These are phyloP conservation scores for Golubevia sp. DNA, from an alignment of 1,284 basidiomycete genomes.

Conservation along the genomic window DNA sequence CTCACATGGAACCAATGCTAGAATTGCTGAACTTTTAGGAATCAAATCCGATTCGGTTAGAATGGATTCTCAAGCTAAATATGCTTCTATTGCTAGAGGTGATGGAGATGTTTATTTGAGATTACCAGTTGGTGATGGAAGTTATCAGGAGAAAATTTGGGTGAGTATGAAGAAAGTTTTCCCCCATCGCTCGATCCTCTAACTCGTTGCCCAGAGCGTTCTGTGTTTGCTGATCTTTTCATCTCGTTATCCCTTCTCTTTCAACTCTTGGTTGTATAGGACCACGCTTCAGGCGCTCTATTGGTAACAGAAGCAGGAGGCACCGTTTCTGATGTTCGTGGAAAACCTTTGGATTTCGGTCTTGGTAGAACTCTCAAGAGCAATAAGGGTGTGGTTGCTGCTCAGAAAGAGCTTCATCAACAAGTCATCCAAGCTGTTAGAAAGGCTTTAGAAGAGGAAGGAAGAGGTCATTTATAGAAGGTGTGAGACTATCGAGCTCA, in stretches of 20 bases:
- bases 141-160: constrained; percentile 90
- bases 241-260: neutral
- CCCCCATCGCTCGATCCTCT: constrained; percentile 7
- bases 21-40: constrained; percentile 73
- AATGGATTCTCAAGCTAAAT: constrained; percentile 99
- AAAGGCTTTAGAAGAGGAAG: constrained; percentile 68
- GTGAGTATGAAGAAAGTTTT: constrained; percentile 62
- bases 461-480: too few relatives aligned
- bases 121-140: constrained; percentile 78
- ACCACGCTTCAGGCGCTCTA: constrained; percentile 86
- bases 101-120: constrained; percentile 88
- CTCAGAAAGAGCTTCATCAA: constrained; percentile 71
- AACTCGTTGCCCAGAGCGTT: neutral
- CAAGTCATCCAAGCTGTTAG: constrained; percentile 77
- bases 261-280: constrained; percentile 64
- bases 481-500: too few relatives aligned
- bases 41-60: constrained; percentile 74
- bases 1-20: constrained; percentile 78
- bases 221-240: neutral
- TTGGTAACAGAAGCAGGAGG: constrained; percentile 90
- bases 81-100: constrained; percentile 82
- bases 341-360: constrained; percentile 80
- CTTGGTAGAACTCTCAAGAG: constrained; percentile 81
- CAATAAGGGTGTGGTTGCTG: constrained; percentile 86
- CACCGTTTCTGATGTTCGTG: constrained; percentile 79